Evolutionary conservation across 257 asterid species (phyloP), one percentile per base, ranked within the genome.

Genomic region (Salvia rosmarinus): DNA sequence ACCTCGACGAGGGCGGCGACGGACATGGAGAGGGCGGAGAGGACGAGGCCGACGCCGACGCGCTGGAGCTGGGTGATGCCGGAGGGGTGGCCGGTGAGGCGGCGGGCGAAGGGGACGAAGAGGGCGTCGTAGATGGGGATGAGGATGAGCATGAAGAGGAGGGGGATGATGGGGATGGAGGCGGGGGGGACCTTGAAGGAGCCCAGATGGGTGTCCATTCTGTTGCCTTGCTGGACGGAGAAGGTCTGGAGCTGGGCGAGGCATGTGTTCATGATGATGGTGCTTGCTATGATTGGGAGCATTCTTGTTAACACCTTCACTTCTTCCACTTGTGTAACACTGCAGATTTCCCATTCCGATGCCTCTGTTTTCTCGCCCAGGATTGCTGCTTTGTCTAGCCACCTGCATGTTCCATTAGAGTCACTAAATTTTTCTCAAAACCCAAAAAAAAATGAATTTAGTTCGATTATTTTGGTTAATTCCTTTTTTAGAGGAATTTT

Each of bases 31-130:
- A 83, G 3, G 6, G 86, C 83, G 0, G 97, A 87, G 46, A 90
- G 86, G 13, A 87, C 89, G 1, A 90, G 84, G 12, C 96, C 97
- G 2, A 90, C 88, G 0, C 97, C 97, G 0, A 90, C 89, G 0
- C 97, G 83, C 47, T 90, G 96, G 4, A 88, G 94, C 70, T 83
- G 92, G 3, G 96, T 75, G 78, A 90, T 81, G 10, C 97, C 97
- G 0, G 88, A 47, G 0, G 96, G 96, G 34, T 87, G 86, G 0
- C 70, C 55, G 11, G 97, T 90, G 79, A 81, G 46, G 7, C 65
- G 80, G 5, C 90, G 82, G 0, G 81, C 82, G 10, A 88, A 80
- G 30, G 97, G 97, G 20, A 85, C 85, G 54, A 90, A 82, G 12
- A 79, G 1, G 4, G 54, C 56, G 51, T 90, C 92, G 80, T 90